Evolutionary conservation across 768 basidiomycete species (phyloP), one percentile per base, ranked within the genome.

Genomic region (Hygrocybe coccinea): DNA sequence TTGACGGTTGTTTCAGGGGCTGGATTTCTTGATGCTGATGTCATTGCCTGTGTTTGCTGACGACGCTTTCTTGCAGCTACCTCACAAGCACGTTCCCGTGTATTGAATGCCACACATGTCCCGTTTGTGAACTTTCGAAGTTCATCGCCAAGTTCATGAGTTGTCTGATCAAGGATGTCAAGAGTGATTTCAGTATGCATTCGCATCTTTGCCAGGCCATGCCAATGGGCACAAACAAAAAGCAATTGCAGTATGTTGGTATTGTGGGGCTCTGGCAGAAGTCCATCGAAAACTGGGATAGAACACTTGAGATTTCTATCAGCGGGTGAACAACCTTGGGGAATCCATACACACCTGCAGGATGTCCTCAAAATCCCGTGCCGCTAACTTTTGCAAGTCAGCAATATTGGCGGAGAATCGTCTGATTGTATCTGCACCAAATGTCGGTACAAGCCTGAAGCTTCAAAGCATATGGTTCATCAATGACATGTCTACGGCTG

Each of bases 81-180:
- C 49, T 82, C 79, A 1, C 54, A 51, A 0, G 74, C 74, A 12
- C 79, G 60, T 35, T 77, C 74, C 0, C 55, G n/a, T 0, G 72
- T 75, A 0, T 64, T 19, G 49, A 64, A 74, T 0, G 41, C 52
- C 0, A 56, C 22, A 48, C 73, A 74, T 0, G 63, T 66, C 2
- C 51, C 17, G 0, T 58, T 29, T 1, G 55, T 52, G 50, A 78
- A 77, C 0, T 55, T 33, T 0, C 73, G 67, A 1, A 74, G 46
- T 2, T 55, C 38, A 1, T 56, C 36, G 0, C 74, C 69, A 2
- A 76, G 62, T 1, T 39, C 39, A 0, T 1, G 45, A 5, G 71
- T 75, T 0, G 55, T 46, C 1, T 15, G 3, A 5, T 67, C 59
- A 1, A 75, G 57, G n/a, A 64, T 17, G 0, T 38, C 22, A 0